Evolutionary conservation across 2,329 filamentous ascomycete genomes (phyloP).

Genomic region (Sporothrix inflata): DNA sequence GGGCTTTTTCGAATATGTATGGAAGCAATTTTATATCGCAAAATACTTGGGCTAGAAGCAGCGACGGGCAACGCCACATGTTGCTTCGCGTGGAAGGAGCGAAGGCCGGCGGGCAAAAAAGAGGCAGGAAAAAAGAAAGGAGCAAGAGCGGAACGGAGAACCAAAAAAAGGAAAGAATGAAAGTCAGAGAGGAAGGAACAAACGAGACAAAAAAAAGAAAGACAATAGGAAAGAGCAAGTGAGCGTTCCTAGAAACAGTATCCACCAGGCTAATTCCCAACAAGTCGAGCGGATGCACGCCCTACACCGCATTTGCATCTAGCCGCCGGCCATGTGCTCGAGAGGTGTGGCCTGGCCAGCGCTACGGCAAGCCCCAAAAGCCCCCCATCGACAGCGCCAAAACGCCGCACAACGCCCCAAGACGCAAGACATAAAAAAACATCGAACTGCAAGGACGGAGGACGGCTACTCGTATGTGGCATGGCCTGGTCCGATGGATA

Average conservation of each 20-base stretch:
- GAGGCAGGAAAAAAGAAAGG: background rate
- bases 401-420: background rate
- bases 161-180: background rate
- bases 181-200: background rate
- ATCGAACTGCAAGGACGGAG: background rate
- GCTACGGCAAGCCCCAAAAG: background rate
- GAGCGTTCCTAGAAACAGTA: background rate
- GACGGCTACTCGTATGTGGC: background rate
- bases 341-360: background rate
- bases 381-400: background rate
- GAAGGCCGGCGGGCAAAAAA: background rate
- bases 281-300: background rate
- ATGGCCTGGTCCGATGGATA: background rate
- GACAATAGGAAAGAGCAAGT: background rate
- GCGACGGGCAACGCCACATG: constrained; percentile 3
- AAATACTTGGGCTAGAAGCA: constrained; percentile 3
- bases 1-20: background rate
- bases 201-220: background rate
- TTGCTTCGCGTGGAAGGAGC: constrained; percentile 15
- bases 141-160: background rate
- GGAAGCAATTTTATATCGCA: constrained; percentile 22
- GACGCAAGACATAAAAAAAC: background rate
- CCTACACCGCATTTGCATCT: constrained; percentile 7
- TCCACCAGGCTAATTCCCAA: background rate
- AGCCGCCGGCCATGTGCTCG: constrained; percentile 21